Base-by-base conservation (phyloP, 148 eudicot genomes). In the Fallopia convolvulus region DNA sequence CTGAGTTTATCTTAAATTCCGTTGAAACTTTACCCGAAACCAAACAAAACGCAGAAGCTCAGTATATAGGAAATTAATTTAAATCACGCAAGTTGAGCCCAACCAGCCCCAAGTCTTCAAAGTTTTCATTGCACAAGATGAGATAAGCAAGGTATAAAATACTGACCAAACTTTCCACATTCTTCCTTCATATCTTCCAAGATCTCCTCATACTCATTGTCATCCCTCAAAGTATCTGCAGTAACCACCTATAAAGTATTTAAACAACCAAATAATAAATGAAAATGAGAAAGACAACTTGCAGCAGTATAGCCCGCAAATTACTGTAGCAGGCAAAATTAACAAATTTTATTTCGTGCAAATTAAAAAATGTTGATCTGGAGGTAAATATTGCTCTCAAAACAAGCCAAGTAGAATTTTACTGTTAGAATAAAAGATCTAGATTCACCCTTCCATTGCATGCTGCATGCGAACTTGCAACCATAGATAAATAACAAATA, bases 171-270 rank as follows among this genome's bases (percentile, higher is more conserved):
- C 73, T 94, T 94, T 63, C 82, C 88, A 83, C 97, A 85, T 82
- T 92, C 98, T 42, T 90, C 90, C 81, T 83, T 86, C 98, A 94
- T 94, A 79, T 94, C 98, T 76, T 92, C 93, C 49, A 94, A 61
- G 77, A 94, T 94, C 80, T 92, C 98, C 82, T 88, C 96, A 60
- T 92, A 94, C 78, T 94, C 97, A 63, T 79, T 87, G 75, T 94
- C 96, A 77, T 92, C 92, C 79, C 84, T 85, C 78, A 94, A 79
- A 72, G 90, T 97, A 74, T 92, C 96, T 56, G 85, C 72, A 72
- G 84, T 88, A 76, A 92, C 86, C 77, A 86, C 96, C 97, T 90
- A 77, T 32, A 77, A 12, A 1, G 60, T 76, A 20, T 23, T 40
- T 48, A 55, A 36, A 18, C 40, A 75, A n/a, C 11, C 26, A 72